Evolutionary conservation across 2,329 filamentous ascomycete genomes (phyloP), one percentile per base, ranked within the genome.

Genomic region (Aspergillus jensenii): DNA sequence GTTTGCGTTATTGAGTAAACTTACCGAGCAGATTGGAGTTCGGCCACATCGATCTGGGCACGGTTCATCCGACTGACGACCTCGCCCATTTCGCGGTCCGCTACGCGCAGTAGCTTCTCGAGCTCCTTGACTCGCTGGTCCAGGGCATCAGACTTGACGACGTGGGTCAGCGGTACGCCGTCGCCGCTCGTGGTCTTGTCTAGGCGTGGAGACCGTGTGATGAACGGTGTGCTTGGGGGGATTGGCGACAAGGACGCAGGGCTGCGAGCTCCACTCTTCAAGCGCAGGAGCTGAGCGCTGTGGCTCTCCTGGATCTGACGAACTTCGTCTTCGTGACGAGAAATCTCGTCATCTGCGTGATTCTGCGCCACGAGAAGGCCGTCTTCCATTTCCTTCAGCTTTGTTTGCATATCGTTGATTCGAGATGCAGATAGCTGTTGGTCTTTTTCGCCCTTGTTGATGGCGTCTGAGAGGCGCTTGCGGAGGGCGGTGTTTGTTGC

Each of bases 311-410:
- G 88, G 55, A 98, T 78, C 21, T 83, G 80, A 17, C 84, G 79
- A 39, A 96, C 84, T 74, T 97, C 92, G 39, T 95, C 91, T 73
- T 98, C 95, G 69, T 97, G 92, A 49, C 87, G 87, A 44, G 85
- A 79, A 57, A 98, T 86, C 40, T 88, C 87, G 49, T 93, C 92
- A 72, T 99, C 95, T 0, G 91, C 93, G 19, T 89, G 85, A 56
- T 91, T 88, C 74, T 98, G 93, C 2, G 93, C 91, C 19, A 85
- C 78, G 54, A 96, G 82, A 21, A 99, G 84, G 66, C 89, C 86
- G 60, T 98, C 93, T 72, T 98, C 95, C 51, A 97, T 85, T 15
- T 80, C 77, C 67, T 90, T 91, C 56, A 99, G 87, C 58, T 87
- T 89, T 61, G 84, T 84, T 72, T 98, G 93, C 72, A 98, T 85